Percentiles rank a stretch among this genome's conserved stretches.
These are phyloP conservation scores for Isochrysis galbana DNA, from an alignment of 78 protist species.

Conservation along the genomic window DNA sequence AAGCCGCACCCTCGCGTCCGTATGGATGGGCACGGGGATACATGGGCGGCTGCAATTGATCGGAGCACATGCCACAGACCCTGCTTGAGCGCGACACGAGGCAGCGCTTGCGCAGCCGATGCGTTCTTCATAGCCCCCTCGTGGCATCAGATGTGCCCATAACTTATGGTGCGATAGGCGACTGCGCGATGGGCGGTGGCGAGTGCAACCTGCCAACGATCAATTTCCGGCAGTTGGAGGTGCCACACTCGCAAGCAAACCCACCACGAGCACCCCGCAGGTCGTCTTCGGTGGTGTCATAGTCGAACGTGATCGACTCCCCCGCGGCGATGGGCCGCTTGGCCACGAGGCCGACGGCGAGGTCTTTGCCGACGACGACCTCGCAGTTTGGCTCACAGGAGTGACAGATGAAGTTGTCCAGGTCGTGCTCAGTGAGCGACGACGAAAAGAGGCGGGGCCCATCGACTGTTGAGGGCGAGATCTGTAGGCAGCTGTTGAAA, in stretches of 20 bases:
- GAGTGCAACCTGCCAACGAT: neutral
- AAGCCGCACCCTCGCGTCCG: too few species aligned
- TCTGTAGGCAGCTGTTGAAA: neutral
- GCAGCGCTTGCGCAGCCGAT: too few species aligned
- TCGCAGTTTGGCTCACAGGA: neutral
- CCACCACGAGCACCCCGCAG: neutral
- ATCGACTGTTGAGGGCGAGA: neutral
- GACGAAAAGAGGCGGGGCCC: slow-evolving; percentile 22
- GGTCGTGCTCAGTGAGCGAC: neutral
- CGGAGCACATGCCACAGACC: too few species aligned
- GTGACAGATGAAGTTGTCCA: neutral
- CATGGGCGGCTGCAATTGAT: too few species aligned
- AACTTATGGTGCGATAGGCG: too few species aligned
- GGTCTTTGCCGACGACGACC: neutral
- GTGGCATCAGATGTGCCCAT: too few species aligned
- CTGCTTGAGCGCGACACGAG: too few species aligned
- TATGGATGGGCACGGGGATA: too few species aligned
- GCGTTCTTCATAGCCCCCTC: too few species aligned
- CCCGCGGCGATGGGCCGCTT: neutral
- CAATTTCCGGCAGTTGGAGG: neutral
- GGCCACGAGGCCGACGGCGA: neutral
- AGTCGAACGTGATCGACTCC: neutral
- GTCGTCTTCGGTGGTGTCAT: slow-evolving; percentile 13
- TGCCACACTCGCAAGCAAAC: neutral
- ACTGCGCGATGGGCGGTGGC: too few species aligned